A percentile compares a stretch with the other conserved stretches of the same genome.
phyloP scores from a whole-genome alignment of 345 rosid genomes.

The Salix dunnii region DNA sequence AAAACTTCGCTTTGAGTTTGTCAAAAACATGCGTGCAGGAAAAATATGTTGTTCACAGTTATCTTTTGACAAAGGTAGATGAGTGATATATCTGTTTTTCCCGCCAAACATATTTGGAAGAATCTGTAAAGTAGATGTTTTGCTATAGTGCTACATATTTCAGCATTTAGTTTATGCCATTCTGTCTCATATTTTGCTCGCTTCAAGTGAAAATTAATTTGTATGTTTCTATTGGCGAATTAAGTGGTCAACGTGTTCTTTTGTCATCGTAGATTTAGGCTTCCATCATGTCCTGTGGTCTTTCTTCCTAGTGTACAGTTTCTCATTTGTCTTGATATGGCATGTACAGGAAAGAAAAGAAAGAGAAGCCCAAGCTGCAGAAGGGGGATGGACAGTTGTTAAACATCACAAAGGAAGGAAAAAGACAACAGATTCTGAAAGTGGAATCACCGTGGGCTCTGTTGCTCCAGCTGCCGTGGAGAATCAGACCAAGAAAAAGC shows the following conservation, averaged over 20 bases:
- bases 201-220: neutral
- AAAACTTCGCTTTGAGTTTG: neutral
- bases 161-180: neutral
- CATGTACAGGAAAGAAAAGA: conserved; percentile 64
- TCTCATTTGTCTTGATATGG: conserved; percentile 13
- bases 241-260: neutral
- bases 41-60: neutral
- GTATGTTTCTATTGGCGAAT: neutral
- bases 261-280: neutral
- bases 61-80: neutral
- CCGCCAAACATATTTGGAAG: neutral
- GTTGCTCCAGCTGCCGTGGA: conserved; percentile 65
- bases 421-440: conserved; percentile 71
- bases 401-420: conserved; percentile 94
- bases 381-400: conserved; percentile 98
- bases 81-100: neutral
- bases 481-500: conserved; percentile 68
- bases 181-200: neutral
- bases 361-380: conserved; percentile 77
- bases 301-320: neutral
- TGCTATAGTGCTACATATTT: neutral
- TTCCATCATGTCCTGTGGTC: neutral
- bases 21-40: neutral
- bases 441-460: conserved; percentile 79
- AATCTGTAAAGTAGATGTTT: neutral